Evolutionary conservation across 805 yeast species (phyloP).

Genomic region (Kuraishia molischiana): DNA sequence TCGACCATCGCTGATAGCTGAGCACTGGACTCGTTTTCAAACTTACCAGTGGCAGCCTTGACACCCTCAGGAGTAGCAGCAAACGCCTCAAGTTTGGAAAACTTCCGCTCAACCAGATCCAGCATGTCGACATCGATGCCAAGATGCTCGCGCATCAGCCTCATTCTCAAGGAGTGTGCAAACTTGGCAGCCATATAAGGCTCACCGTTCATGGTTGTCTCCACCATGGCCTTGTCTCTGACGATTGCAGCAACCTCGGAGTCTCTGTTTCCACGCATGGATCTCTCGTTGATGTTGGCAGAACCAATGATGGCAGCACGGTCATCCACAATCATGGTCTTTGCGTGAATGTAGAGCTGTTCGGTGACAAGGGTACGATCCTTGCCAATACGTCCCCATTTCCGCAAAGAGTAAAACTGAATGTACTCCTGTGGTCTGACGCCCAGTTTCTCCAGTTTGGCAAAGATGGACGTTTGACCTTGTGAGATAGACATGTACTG

Average conservation of each 20-base stretch:
- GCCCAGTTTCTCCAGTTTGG: constrained; percentile 66
- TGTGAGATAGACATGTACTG: constrained; percentile 90
- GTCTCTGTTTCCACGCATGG: constrained; percentile 90
- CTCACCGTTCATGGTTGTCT: constrained; percentile 69
- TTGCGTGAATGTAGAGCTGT: constrained; percentile 90
- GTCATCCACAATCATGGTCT: constrained; percentile 87
- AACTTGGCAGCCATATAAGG: constrained; percentile 78
- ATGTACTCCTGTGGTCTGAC: constrained; percentile 87
- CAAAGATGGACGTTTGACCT: constrained; percentile 82
- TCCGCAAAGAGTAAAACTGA: constrained; percentile 83
- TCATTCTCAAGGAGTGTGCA: constrained; percentile 79
- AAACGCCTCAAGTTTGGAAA: constrained; percentile 35
- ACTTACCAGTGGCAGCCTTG: constrained; percentile 34
- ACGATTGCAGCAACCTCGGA: constrained; percentile 89
- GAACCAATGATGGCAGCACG: constrained; percentile 91
- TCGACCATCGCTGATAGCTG: constrained; percentile 64
- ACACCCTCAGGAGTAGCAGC: constrained; percentile 32
- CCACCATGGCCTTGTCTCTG: constrained; percentile 69
- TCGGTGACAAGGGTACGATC: constrained; percentile 70
- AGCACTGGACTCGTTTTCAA: constrained; percentile 20
- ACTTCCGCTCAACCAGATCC: constrained; percentile 72
- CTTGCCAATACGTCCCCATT: constrained; percentile 91
- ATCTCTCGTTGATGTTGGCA: constrained; percentile 94
- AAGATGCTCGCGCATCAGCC: constrained; percentile 93
- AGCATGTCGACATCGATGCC: constrained; percentile 88